phyloP scores from a whole-genome alignment of 2,329 filamentous ascomycete species.

The Lecanicillium sp. region DNA sequence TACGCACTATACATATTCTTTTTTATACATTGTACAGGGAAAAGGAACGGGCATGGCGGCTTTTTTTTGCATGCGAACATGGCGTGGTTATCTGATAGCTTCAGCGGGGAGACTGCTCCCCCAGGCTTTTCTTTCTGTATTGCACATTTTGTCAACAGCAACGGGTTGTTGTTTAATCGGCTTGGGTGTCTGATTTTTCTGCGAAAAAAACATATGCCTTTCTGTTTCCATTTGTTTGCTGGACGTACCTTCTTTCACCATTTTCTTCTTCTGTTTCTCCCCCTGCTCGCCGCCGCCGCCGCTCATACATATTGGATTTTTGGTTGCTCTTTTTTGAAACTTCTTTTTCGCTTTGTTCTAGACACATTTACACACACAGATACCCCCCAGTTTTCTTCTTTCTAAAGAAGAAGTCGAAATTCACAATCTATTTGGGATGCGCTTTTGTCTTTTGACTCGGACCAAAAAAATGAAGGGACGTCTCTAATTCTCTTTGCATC shows the following conservation, averaged over 20 bases:
- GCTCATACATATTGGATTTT: no score
- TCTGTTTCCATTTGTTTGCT: constrained; percentile 4
- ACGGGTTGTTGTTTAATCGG: background rate
- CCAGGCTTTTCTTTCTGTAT: background rate
- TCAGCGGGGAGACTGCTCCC: background rate
- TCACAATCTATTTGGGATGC: no score
- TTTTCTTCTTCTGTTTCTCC: background rate
- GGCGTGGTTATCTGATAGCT: background rate
- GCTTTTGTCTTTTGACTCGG: no score
- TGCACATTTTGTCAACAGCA: no score
- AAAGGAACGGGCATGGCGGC: background rate
- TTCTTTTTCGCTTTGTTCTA: no score
- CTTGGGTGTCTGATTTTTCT: background rate
- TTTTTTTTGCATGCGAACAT: constrained; percentile 2
- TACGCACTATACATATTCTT: background rate
- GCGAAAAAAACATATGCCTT: background rate
- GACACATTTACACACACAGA: no score
- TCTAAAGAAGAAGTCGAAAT: no score
- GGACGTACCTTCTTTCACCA: background rate
- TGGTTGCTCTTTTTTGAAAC: no score
- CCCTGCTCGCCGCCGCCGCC: no score
- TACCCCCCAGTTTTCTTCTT: no score
- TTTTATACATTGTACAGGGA: background rate
- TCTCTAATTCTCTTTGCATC: no score
- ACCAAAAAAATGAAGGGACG: no score